Evolutionary conservation across 345 rosid species (phyloP), one percentile per base, ranked within the genome.

Genomic region (Gossypium turneri): DNA sequence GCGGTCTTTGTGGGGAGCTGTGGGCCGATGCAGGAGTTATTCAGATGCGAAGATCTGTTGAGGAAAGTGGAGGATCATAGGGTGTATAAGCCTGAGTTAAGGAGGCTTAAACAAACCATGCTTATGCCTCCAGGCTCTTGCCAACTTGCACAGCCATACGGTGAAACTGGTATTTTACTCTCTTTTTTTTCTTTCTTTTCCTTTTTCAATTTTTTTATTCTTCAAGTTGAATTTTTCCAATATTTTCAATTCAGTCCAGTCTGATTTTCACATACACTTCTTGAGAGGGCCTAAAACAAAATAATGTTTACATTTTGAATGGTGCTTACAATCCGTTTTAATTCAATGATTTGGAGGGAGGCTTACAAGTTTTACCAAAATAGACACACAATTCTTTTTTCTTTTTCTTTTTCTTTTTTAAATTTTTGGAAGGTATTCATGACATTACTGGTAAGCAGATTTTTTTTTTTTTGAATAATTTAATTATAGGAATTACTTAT

Each of bases 111-210:
- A 60, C 93, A 88, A 44, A 89, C 84, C 79, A 83, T 91, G 52
- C 66, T 81, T 7, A 88, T 94, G 97, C 97, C 98, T 6, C 82
- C 87, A 73, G 98, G 98, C 9, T 82, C 98, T 74, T 94, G 98
- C 88, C 90, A 79, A 51, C 70, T 91, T 72, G 90, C 92, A 67
- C 76, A 86, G 58, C 72, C 87, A 2, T 78, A 68, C 68, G 81
- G 86, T 5, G 73, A 78, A 41, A 67, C 79, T 70, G 94, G 98
- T 88, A 56, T n/a, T 56, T 16, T 51, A 16, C 3, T 2, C 6
- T 22, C 24, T 22, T 56, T 59, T 70, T 11, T 27, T 27, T 12
- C n/a, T 16, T 4, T 15, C 8, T 27, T 27, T 27, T 27, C 38
- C 38, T 34, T 34, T 34, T 34, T 34, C 38, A 4, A 34, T 0